Percentiles rank a stretch among this genome's conserved stretches.
phyloP scores from a whole-genome alignment of 108 stramenopile genomes.

The Aurantiochytrium sp. region DNA sequence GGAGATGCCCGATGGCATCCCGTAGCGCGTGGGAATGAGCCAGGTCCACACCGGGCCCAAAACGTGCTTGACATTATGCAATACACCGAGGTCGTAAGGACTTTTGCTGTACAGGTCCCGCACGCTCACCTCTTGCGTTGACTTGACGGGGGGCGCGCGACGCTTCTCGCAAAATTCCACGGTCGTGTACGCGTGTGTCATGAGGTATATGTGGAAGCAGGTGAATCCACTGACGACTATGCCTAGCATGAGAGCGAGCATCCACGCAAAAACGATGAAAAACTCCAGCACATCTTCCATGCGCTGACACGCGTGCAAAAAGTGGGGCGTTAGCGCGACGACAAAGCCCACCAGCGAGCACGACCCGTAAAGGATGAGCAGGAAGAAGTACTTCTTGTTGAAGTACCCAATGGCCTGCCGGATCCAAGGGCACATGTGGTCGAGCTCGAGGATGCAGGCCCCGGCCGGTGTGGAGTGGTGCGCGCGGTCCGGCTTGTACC shows the following conservation, averaged over 20 bases:
- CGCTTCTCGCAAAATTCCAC: slow-evolving; percentile 29
- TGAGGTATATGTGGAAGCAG: neutral
- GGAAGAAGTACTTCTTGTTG: slow-evolving; percentile 35
- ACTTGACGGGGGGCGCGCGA: neutral
- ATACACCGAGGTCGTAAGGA: slow-evolving; percentile 4
- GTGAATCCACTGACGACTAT: neutral
- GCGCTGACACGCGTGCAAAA: neutral
- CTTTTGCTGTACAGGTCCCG: neutral
- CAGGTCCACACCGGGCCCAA: neutral
- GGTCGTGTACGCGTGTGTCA: neutral
- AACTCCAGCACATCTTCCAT: neutral
- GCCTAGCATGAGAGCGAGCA: neutral
- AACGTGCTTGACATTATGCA: neutral
- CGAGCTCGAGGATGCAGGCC: neutral
- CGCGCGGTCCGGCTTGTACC: slow-evolving; percentile 33
- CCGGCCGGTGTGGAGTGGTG: neutral
- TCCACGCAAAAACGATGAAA: neutral
- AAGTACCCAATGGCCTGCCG: slow-evolving; percentile 25
- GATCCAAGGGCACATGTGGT: slow-evolving; percentile 43
- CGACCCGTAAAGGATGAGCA: neutral
- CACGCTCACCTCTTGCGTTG: neutral
- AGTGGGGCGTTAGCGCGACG: neutral
- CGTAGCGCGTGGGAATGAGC: neutral
- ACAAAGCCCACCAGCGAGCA: neutral
- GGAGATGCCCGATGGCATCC: neutral